These are phyloP conservation scores for Fusarium clavum DNA, from an alignment of 2,329 filamentous ascomycete species.

Conservation along the genomic window DNA sequence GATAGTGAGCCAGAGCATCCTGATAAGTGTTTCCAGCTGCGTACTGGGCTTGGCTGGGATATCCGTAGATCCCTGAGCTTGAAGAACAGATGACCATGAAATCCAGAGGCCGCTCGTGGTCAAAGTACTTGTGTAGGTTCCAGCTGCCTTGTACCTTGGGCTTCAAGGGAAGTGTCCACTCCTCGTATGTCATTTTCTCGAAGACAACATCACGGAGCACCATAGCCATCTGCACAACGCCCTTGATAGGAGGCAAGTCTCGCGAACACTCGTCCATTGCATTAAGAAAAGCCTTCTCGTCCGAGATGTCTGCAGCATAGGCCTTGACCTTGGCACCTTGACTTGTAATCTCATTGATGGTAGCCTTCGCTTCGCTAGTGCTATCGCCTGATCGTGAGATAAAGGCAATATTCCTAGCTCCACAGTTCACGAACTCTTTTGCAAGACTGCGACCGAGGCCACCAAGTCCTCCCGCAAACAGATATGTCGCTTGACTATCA, in stretches of 20 bases:
- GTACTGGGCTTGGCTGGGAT: not conserved
- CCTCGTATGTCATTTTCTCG: not conserved
- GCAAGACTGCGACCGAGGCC: not conserved
- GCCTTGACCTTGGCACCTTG: not conserved
- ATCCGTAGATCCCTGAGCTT: not conserved
- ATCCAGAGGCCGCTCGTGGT: not conserved
- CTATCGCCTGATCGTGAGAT: not conserved
- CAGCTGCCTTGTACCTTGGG: not conserved
- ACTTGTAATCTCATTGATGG: not conserved
- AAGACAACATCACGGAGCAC: not conserved
- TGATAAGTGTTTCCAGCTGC: not conserved
- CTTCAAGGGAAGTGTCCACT: not conserved
- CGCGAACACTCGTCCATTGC: not conserved
- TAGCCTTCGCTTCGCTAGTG: not conserved
- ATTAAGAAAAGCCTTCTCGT: not conserved
- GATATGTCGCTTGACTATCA: not conserved
- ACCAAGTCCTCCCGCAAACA: not conserved
- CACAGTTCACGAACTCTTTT: not conserved
- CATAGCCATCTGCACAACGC: conserved; percentile 1
- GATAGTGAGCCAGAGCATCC: not conserved
- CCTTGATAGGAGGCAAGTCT: not conserved
- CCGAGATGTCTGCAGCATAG: not conserved
- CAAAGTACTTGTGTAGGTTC: not conserved
- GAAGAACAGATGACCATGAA: not conserved
- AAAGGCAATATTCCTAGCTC: not conserved